phyloP scores from a whole-genome alignment of 495 filamentous ascomycete genomes.

The Hypoxylon fuscum region DNA sequence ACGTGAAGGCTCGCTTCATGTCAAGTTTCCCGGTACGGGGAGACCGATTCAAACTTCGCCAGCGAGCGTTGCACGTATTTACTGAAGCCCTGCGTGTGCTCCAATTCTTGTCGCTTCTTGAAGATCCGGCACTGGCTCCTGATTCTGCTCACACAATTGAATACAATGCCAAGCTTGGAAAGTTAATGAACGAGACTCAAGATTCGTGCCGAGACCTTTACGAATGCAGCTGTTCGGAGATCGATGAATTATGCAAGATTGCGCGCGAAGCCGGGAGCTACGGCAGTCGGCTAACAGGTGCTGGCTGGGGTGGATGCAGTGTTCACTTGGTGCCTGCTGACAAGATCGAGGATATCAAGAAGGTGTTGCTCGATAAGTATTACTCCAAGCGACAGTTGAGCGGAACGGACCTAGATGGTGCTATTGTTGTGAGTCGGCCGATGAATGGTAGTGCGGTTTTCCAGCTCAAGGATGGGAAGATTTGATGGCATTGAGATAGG shows the following conservation, averaged over 20 bases:
- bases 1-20: conserved; percentile 78
- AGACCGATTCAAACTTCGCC: conserved; percentile 84
- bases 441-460: conserved; percentile 72
- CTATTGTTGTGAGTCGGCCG: conserved; percentile 90
- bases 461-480: conserved; percentile 41
- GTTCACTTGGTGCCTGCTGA: conserved; percentile 91
- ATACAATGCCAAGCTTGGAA: conserved; percentile 77
- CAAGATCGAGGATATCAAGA: conserved; percentile 82
- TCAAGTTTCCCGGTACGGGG: conserved; percentile 87
- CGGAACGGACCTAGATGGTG: conserved; percentile 75
- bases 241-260: conserved; percentile 85
- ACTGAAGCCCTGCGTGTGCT: conserved; percentile 87
- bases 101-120: conserved; percentile 78
- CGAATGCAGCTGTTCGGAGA: conserved; percentile 88
- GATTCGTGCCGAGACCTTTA: conserved; percentile 83
- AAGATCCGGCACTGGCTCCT: conserved; percentile 46
- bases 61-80: conserved; percentile 90
- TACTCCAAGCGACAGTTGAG: conserved; percentile 80
- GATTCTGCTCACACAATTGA: conserved; percentile 59
- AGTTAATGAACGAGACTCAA: conserved; percentile 89
- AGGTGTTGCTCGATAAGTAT: conserved; percentile 81
- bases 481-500: conserved; percentile 7
- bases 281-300: conserved; percentile 89
- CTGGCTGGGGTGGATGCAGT: conserved; percentile 95
- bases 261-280: conserved; percentile 80